A percentile compares a stretch with the other conserved stretches of the same genome.
Evolutionary conservation across 495 filamentous ascomycete genomes (phyloP).

Genomic region (Neurospora hispaniola): DNA sequence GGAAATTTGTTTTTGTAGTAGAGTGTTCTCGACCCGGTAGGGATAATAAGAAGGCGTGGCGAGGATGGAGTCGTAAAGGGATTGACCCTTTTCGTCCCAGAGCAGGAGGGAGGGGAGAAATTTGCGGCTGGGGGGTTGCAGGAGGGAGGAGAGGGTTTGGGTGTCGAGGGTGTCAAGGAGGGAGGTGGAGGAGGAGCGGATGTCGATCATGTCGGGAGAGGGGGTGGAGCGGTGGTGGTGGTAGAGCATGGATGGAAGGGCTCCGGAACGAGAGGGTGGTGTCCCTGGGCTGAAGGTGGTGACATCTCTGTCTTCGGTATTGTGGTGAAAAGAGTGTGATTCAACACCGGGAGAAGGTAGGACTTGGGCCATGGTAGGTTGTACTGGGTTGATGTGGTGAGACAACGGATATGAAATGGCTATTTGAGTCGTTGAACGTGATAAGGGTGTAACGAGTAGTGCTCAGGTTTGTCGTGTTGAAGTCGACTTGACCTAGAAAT

Average conservation of each 20-base stretch:
- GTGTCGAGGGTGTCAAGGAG: background rate
- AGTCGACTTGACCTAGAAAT: background rate
- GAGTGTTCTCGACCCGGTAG: conserved; percentile 7
- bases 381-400: background rate
- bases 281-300: background rate
- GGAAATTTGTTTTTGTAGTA: background rate
- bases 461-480: background rate
- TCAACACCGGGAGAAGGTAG: background rate
- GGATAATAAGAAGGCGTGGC: conserved; percentile 4
- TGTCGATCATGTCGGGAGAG: background rate
- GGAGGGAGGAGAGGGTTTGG: conserved; percentile 1
- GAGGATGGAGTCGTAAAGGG: conserved; percentile 8
- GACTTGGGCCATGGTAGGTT: background rate
- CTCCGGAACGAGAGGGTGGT: background rate
- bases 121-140: background rate
- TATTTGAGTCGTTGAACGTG: background rate
- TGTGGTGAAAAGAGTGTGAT: background rate
- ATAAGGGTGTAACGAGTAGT: background rate
- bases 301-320: background rate
- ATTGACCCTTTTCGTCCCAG: conserved; percentile 12
- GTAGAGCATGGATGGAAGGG: background rate
- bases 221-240: background rate
- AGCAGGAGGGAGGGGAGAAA: conserved; percentile 4
- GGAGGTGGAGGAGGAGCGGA: background rate
- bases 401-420: background rate